These are phyloP conservation scores for Ogataea philodendri DNA, from an alignment of 805 yeast species.

Conservation along the genomic window DNA sequence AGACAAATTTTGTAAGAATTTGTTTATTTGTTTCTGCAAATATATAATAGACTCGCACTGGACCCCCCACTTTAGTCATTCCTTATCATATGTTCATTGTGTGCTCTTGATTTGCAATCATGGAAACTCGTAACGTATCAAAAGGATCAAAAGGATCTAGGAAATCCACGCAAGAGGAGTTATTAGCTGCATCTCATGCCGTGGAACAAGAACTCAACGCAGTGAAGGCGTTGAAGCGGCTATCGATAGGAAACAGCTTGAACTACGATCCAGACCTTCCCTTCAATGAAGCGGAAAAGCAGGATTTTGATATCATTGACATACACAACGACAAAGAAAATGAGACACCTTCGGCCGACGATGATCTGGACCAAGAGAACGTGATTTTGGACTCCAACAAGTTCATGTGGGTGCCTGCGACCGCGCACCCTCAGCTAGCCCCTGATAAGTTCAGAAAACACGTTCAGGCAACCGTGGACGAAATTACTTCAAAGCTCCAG, in stretches of 20 bases:
- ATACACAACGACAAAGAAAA: constrained; percentile 15
- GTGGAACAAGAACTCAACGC: constrained; percentile 72
- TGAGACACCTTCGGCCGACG: constrained; percentile 9
- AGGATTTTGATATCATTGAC: constrained; percentile 19
- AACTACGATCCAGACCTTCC: constrained; percentile 73
- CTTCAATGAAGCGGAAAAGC: constrained; percentile 29
- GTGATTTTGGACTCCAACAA: constrained; percentile 40
- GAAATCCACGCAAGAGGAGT: constrained; percentile 38
- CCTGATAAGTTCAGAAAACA: constrained; percentile 80
- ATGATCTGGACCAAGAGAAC: constrained; percentile 19
- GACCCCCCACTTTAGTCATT: constrained; percentile 13
- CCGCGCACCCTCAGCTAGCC: constrained; percentile 89
- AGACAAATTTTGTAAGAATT: constrained; percentile 8
- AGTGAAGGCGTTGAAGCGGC: constrained; percentile 69
- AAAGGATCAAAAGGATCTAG: constrained; percentile 16
- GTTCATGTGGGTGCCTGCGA: constrained; percentile 93
- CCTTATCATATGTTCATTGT: constrained; percentile 12
- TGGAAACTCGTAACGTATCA: constrained; percentile 6
- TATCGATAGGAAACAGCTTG: constrained; percentile 64
- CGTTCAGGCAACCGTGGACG: constrained; percentile 57
- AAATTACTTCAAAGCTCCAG: constrained; percentile 42
- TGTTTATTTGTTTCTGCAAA: constrained; percentile 14
- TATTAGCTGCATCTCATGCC: constrained; percentile 65
- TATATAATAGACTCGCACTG: constrained; percentile 6
- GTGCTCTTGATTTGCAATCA: constrained; percentile 1